phyloP scores from a whole-genome alignment of 2,329 filamentous ascomycete species.

The Periconia digitata region DNA sequence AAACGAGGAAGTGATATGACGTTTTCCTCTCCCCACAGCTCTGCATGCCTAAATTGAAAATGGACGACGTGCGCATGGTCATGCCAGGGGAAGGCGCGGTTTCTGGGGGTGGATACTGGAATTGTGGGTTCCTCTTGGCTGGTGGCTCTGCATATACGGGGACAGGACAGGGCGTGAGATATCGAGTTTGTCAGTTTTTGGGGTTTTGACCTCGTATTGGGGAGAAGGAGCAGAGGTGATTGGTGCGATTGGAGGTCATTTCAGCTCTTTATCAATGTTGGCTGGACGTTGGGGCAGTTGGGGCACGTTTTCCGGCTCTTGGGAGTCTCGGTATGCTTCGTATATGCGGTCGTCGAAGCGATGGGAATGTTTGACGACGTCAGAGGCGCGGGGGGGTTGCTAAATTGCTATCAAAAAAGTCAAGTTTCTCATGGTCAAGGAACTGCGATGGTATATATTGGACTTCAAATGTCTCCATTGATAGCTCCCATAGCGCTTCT shows the following conservation, averaged over 20 bases:
- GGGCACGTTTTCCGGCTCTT: not conserved
- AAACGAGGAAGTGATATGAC: constrained; percentile 12
- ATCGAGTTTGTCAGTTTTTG: not conserved
- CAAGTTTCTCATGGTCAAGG: not conserved
- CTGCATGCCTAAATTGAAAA: not conserved
- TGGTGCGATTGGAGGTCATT: not conserved
- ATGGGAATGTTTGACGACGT: constrained; percentile 5
- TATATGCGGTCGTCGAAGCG: not conserved
- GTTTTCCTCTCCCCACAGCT: constrained; percentile 1
- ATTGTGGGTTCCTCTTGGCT: not conserved
- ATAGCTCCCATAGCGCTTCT: constrained; percentile 5
- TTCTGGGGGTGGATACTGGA: not conserved
- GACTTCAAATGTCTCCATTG: not conserved
- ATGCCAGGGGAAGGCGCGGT: not conserved
- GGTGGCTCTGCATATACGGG: not conserved
- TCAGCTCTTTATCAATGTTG: not conserved
- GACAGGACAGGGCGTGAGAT: not conserved
- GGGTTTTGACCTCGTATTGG: not conserved
- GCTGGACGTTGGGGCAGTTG: not conserved
- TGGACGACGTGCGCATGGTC: not conserved
- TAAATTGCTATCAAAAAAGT: not conserved
- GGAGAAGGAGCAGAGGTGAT: too few relatives aligned
- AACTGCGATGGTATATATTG: not conserved
- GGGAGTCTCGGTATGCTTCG: not conserved
- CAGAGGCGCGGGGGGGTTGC: constrained; percentile 3